phyloP scores from a whole-genome alignment of 345 rosid species.

The Corymbia maculata region DNA sequence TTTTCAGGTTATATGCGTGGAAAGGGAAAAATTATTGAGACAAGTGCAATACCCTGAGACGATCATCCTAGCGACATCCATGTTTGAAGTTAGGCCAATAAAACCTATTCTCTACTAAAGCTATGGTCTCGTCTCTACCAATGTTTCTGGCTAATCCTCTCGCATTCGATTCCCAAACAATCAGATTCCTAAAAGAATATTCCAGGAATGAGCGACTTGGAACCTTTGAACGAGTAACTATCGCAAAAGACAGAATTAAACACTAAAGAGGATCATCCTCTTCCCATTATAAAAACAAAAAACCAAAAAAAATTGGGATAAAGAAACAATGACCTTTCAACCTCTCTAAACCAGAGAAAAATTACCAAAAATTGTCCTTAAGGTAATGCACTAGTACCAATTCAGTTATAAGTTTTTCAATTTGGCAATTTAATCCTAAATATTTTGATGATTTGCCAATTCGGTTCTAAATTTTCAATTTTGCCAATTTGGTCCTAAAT shows the following conservation, averaged over 20 bases:
- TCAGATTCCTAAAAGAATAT: not conserved
- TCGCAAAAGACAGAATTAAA: not conserved
- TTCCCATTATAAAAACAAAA: not conserved
- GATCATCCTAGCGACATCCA: not conserved
- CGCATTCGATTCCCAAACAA: not conserved
- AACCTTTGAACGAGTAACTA: not conserved
- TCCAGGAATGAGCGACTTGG: not conserved
- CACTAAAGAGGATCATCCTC: not conserved
- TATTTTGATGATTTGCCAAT: not conserved
- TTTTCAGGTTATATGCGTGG: not conserved
- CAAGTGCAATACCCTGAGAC: not conserved
- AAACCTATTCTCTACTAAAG: not conserved
- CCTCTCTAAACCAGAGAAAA: not conserved
- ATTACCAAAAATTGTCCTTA: no score
- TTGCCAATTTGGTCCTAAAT: not conserved
- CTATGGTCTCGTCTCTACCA: not conserved
- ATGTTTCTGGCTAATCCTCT: not conserved
- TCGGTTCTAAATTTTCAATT: no score
- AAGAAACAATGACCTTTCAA: not conserved
- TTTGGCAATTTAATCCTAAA: no score
- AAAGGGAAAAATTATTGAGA: not conserved
- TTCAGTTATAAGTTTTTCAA: no score
- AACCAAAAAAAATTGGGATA: not conserved
- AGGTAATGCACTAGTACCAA: not conserved
- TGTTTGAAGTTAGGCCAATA: not conserved